Base-by-base conservation (phyloP, 1,139 yeast genomes). In the Ashbya aceris region DNA sequence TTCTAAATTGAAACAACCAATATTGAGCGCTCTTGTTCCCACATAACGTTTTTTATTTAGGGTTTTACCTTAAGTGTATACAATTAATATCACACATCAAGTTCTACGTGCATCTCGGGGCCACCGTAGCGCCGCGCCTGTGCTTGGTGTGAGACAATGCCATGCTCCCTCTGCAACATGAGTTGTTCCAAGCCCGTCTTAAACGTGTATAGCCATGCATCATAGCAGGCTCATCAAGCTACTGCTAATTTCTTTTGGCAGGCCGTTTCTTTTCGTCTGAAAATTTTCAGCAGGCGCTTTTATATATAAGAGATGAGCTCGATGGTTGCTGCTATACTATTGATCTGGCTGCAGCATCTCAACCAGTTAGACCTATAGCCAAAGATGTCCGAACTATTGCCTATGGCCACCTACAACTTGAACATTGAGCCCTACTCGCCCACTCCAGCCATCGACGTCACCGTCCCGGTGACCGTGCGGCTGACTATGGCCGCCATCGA, bases 401-500 rank as follows among this genome's bases (percentile, higher is more conserved):
- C 96, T 50, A 71, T 87, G 64, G 82, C 95, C 51, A 79, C 95
- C 27, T 87, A 79, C 69, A 82, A 82, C 69, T 73, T 86, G 67
- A 86, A 84, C 53, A 75, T 89, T 51, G 71, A 75, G 65, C 97
- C 98, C 58, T 91, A 83, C 61, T 69, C 75, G 54, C 95, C 96
- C 52, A 78, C 79, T 40, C 87, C 89, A 48, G 95, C 96, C 50
- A 77, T 83, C 60, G 83, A 81, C 53, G 83, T 80, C 45, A 94
- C 83, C 48, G 79, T 79, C 62, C 96, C 96, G 42, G 82, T 84
- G 52, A 81, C 96, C 51, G 77, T 91, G 54, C 83, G 95, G 67
- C 66, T 91, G 60, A 89, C 97, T 45, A 76, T 91, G 75, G 98
- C 96, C 53, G 95, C 98, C 46, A 74, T 91, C 58, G 96, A 91